Evolutionary conservation across 805 yeast genomes (phyloP).

Genomic region (Zygoascus bituminiphila): DNA sequence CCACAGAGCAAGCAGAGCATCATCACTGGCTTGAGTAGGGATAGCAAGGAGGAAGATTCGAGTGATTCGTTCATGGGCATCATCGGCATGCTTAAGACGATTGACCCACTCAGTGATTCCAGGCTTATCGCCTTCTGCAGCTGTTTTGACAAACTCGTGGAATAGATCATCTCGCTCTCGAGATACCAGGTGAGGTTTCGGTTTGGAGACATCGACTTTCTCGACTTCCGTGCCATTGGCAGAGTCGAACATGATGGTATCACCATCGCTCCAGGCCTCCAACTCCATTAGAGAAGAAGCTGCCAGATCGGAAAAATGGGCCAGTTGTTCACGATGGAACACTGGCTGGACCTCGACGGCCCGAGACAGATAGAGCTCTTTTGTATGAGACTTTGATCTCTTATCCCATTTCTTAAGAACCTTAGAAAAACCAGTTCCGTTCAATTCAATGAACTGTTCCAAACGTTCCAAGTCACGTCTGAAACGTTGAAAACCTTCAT

Average conservation of each 20-base stretch:
- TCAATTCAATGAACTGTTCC: slow-evolving; percentile 89
- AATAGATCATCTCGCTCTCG: slow-evolving; percentile 56
- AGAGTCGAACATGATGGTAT: slow-evolving; percentile 26
- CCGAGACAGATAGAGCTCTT: slow-evolving; percentile 81
- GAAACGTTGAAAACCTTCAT: slow-evolving; percentile 82
- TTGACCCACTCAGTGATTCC: slow-evolving; percentile 39
- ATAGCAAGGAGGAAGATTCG: slow-evolving; percentile 67
- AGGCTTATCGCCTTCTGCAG: slow-evolving; percentile 21
- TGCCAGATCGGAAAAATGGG: slow-evolving; percentile 67
- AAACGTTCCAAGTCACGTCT: slow-evolving; percentile 80
- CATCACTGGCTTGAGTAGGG: slow-evolving; percentile 55
- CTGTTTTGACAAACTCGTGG: slow-evolving; percentile 49
- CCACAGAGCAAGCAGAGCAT: slow-evolving; percentile 43
- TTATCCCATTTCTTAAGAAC: slow-evolving; percentile 98
- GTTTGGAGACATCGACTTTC: background rate
- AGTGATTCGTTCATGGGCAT: slow-evolving; percentile 44
- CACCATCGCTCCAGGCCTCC: slow-evolving; percentile 59
- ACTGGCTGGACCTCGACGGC: slow-evolving; percentile 97
- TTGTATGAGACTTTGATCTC: slow-evolving; percentile 87
- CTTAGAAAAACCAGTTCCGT: slow-evolving; percentile 92
- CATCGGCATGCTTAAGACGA: slow-evolving; percentile 34
- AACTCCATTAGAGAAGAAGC: slow-evolving; percentile 51
- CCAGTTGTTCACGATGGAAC: slow-evolving; percentile 81
- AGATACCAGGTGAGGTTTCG: slow-evolving; percentile 1
- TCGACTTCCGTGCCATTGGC: background rate